Conservation (phyloP, 164 flowering plant genomes). For the Vitis rotundifolia region DNA sequence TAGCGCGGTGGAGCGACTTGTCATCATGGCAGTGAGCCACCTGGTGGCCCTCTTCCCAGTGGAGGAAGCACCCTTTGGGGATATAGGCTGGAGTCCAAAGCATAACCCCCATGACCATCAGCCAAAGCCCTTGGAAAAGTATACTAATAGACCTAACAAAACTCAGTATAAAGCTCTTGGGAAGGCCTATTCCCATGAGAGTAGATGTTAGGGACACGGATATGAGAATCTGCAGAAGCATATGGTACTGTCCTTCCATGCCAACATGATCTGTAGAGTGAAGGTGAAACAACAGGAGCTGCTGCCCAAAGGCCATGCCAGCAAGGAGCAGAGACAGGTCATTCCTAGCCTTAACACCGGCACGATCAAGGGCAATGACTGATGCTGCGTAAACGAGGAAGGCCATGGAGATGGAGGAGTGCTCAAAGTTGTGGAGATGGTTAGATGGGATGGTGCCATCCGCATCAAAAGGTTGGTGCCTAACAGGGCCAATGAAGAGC, state of each 20-base stretch:
- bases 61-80: constrained; percentile 63
- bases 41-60: constrained; percentile 56
- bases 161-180: constrained; percentile 58
- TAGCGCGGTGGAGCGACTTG: constrained; percentile 54
- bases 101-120: constrained; percentile 67
- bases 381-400: constrained; percentile 45
- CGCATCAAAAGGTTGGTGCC: constrained; percentile 58
- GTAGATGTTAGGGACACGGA: constrained; percentile 47
- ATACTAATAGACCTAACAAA: constrained; percentile 72
- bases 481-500: constrained; percentile 54
- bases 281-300: constrained; percentile 64
- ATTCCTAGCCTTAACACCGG: constrained; percentile 14
- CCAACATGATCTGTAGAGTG: constrained; percentile 46
- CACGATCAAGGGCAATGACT: constrained; percentile 33
- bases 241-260: constrained; percentile 44
- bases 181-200: constrained; percentile 49
- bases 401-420: constrained; percentile 50
- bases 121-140: constrained; percentile 73
- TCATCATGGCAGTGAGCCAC: constrained; percentile 57
- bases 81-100: constrained; percentile 70
- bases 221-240: constrained; percentile 32
- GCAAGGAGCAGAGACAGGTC: constrained; percentile 50
- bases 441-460: constrained; percentile 70
- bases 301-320: constrained; percentile 59
- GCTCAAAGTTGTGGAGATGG: constrained; percentile 74